Percentiles rank a stretch among this genome's conserved stretches.
These are phyloP conservation scores for Scleroderma bovista DNA, from an alignment of 768 basidiomycete species.

Conservation along the genomic window DNA sequence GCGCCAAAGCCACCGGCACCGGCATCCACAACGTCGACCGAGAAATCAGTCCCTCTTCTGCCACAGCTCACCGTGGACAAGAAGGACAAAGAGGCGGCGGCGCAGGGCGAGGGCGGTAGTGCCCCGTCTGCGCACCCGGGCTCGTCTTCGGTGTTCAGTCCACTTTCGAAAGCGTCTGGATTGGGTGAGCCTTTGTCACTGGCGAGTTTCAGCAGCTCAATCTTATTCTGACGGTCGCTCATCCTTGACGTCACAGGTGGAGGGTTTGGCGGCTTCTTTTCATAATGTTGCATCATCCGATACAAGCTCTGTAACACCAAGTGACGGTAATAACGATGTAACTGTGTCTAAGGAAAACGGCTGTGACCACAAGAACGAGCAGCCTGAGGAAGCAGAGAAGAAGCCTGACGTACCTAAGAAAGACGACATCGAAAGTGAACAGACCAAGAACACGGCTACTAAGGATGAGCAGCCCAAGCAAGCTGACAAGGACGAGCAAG, in stretches of 20 bases:
- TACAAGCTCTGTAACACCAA: constrained; percentile 23
- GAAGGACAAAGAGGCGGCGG: not conserved
- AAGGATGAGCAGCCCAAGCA: not conserved
- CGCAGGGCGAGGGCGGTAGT: not conserved
- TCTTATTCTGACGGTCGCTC: constrained; percentile 26
- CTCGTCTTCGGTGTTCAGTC: not conserved
- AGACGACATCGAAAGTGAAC: not conserved
- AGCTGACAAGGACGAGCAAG: not conserved
- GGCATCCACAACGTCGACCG: not conserved
- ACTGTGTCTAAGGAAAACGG: constrained; percentile 15
- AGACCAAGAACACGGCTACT: not conserved
- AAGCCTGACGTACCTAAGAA: not conserved
- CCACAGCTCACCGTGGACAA: constrained; percentile 3
- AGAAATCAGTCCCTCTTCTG: not conserved
- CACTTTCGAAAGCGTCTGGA: constrained; percentile 6
- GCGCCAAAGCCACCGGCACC: not conserved
- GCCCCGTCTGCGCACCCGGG: not conserved
- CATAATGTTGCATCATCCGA: constrained; percentile 4
- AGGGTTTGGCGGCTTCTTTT: constrained; percentile 1
- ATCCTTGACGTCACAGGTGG: constrained; percentile 20
- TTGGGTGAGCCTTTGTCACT: constrained; percentile 28
- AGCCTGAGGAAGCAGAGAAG: not conserved
- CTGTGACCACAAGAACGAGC: not conserved
- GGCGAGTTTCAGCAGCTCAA: constrained; percentile 20
- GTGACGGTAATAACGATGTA: constrained; percentile 21